These are phyloP conservation scores for Colletotrichum magnum DNA, from an alignment of 2,329 filamentous ascomycete species.

Conservation along the genomic window DNA sequence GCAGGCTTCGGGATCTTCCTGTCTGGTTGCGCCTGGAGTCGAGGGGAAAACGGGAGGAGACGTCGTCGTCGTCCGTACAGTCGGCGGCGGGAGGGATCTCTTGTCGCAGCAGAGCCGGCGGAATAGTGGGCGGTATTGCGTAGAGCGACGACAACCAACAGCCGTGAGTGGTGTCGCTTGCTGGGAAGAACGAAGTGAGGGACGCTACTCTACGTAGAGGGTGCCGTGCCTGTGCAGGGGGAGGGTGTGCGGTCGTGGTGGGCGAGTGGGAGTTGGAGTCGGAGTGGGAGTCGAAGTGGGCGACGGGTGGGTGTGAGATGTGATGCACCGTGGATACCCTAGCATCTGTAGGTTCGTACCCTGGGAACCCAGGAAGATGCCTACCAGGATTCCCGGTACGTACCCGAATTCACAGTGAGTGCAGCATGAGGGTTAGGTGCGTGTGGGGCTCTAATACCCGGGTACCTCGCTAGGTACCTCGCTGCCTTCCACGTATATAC, in stretches of 20 bases:
- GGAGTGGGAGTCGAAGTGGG: conserved; percentile 36
- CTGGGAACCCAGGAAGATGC: neutral
- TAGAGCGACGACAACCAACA: conserved; percentile 20
- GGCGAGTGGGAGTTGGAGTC: conserved; percentile 37
- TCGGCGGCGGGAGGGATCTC: conserved; percentile 37
- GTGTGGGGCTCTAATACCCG: conserved; percentile 27
- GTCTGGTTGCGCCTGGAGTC: conserved; percentile 7
- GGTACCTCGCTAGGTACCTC: neutral
- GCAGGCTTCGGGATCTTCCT: conserved; percentile 16
- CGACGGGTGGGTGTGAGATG: conserved; percentile 7
- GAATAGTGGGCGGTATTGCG: conserved; percentile 36
- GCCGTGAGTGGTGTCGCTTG: conserved; percentile 34
- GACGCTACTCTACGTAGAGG: conserved; percentile 17
- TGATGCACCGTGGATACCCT: too few relatives aligned
- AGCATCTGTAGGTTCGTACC: too few relatives aligned
- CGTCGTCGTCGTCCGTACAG: conserved; percentile 24
- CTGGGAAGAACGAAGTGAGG: conserved; percentile 3
- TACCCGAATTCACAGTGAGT: conserved; percentile 4
- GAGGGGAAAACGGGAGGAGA: conserved; percentile 26
- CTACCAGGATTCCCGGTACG: neutral
- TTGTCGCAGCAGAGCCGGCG: conserved; percentile 36
- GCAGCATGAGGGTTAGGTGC: conserved; percentile 27
- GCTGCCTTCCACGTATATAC: too few relatives aligned
- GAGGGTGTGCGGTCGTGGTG: conserved; percentile 20
- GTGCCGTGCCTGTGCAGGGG: conserved; percentile 34